A percentile compares a stretch with the other conserved stretches of the same genome.
phyloP scores from a whole-genome alignment of 2,329 filamentous ascomycete species.

The Sporothrix luriei region DNA sequence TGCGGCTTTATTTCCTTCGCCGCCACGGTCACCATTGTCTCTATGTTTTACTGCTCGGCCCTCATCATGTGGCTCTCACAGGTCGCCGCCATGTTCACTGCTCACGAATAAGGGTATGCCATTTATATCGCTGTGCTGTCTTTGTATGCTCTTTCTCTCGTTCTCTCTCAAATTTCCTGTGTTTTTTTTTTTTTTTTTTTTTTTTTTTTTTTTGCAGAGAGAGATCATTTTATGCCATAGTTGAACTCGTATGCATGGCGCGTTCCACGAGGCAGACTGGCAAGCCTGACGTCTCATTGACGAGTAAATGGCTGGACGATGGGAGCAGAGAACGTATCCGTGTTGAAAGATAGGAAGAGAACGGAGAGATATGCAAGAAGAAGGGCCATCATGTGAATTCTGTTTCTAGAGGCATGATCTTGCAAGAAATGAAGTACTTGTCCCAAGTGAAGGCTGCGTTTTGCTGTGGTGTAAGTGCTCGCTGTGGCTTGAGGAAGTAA shows the following conservation, averaged over 20 bases:
- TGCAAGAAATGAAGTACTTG: too few relatives aligned
- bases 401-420: too few relatives aligned
- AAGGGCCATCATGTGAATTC: too few relatives aligned
- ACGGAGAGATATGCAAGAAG: too few relatives aligned
- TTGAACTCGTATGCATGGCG: constrained; percentile 19
- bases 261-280: not conserved
- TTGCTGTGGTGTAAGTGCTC: not conserved
- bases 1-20: constrained; percentile 13
- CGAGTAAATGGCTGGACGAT: not conserved
- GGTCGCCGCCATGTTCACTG: constrained; percentile 43
- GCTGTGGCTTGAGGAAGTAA: too few relatives aligned
- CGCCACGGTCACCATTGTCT: constrained; percentile 14
- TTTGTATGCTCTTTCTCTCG: not conserved
- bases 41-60: constrained; percentile 25
- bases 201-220: too few relatives aligned
- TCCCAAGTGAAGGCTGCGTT: too few relatives aligned
- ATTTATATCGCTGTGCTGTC: not conserved
- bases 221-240: not conserved
- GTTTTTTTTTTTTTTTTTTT: too few relatives aligned
- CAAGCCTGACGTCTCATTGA: constrained; percentile 7
- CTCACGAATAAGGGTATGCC: constrained; percentile 26
- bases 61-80: constrained; percentile 40
- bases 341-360: too few relatives aligned
- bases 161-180: too few relatives aligned
- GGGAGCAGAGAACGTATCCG: not conserved